Percentiles rank a stretch among this genome's conserved stretches.
phyloP scores from a whole-genome alignment of 2,329 filamentous ascomycete genomes.

The Fusarium kyushuense region DNA sequence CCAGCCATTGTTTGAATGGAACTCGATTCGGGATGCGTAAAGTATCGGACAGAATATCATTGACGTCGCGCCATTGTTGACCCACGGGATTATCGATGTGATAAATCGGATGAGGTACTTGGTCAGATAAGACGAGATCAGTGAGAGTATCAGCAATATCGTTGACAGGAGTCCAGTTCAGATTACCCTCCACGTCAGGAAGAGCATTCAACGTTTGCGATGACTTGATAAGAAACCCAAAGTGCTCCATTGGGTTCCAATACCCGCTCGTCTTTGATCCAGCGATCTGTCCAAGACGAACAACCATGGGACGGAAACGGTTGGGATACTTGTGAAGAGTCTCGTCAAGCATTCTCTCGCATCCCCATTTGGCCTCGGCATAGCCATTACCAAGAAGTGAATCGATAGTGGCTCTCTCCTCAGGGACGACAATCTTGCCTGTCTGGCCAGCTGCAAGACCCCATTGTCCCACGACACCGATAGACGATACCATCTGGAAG shows the following conservation, averaged over 20 bases:
- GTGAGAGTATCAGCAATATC: conserved; percentile 22
- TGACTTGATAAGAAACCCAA: conserved; percentile 41
- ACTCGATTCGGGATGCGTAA: conserved; percentile 19
- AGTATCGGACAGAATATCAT: conserved; percentile 25
- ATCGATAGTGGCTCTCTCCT: conserved; percentile 23
- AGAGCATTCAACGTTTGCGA: conserved; percentile 36
- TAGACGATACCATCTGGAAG: conserved; percentile 33
- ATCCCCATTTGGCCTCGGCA: conserved; percentile 42
- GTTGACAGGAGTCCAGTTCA: conserved; percentile 37
- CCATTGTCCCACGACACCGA: conserved; percentile 30
- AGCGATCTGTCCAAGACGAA: conserved; percentile 41
- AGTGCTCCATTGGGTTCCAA: conserved; percentile 44
- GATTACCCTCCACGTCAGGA: conserved; percentile 26
- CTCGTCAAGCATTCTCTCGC: conserved; percentile 41
- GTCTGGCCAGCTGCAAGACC: conserved; percentile 17
- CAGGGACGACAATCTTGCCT: conserved; percentile 30
- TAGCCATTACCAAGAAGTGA: conserved; percentile 35
- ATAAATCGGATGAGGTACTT: conserved; percentile 13
- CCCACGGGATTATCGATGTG: conserved; percentile 35
- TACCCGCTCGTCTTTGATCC: conserved; percentile 42
- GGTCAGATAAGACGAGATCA: conserved; percentile 23
- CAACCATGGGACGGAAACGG: conserved; percentile 39
- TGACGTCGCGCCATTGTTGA: conserved; percentile 35
- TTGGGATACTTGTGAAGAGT: conserved; percentile 35
- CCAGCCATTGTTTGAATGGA: conserved; percentile 26